Percentiles rank a stretch among this genome's conserved stretches.
Conservation (phyloP, 805 yeast species). For the Zygoascus biomembranicola region DNA sequence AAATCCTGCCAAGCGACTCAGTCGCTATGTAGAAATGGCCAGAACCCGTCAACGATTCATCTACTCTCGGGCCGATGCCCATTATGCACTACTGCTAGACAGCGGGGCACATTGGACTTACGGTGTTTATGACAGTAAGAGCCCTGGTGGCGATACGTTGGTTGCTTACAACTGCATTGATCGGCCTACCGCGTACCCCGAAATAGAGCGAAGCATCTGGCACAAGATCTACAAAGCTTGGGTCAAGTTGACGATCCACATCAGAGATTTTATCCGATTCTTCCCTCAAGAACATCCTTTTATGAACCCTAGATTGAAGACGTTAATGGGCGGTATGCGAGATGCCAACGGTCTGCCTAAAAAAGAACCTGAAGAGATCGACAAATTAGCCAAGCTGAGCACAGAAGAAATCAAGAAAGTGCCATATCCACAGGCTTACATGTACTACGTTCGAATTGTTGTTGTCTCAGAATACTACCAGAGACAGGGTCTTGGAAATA, state of each 20-base stretch:
- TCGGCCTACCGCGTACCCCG: neutral
- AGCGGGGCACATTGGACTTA: neutral
- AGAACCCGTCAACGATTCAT: neutral
- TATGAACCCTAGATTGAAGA: neutral
- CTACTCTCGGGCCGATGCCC: neutral
- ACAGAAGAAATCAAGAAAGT: neutral
- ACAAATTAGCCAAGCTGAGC: neutral
- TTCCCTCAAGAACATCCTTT: neutral
- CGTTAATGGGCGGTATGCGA: neutral
- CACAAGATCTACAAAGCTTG: neutral
- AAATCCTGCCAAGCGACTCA: neutral
- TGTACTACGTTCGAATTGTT: neutral
- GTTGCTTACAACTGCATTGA: neutral
- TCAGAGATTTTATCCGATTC: neutral
- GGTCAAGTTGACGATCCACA: neutral
- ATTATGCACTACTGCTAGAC: neutral
- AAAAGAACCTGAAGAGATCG: neutral
- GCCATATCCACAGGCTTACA: neutral
- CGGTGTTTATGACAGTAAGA: neutral
- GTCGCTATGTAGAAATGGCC: neutral
- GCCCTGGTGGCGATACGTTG: neutral
- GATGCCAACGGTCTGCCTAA: neutral
- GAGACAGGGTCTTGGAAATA: neutral
- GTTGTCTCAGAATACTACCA: neutral
- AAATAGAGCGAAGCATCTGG: neutral